Evolutionary conservation across 257 asterid genomes (phyloP), one percentile per base, ranked within the genome.

Genomic region (Agastache rugosa): DNA sequence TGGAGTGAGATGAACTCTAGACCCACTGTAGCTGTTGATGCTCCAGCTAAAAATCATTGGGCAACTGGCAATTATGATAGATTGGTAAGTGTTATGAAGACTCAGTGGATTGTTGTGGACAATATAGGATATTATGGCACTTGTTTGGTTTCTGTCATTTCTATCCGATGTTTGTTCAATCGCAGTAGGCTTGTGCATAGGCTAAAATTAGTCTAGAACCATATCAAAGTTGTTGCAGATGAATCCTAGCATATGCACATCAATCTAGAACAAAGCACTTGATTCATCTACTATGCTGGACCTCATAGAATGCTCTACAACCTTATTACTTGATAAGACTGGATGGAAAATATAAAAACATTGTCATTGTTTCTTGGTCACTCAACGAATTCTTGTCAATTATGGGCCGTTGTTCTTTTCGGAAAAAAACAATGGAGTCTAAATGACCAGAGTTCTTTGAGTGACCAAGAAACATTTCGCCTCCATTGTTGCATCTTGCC

Each of bases 1-100:
- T 90, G 98, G 98, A 94, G 88, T 58, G 98, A 88, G 66, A 83
- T 87, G 79, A 87, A 77, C 75, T 80, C 91, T 47, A 85, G 85
- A 63, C 77, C 78, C 34, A 56, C 77, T 47, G 85, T 72, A 69
- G 59, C 79, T 54, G 61, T 80, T 51, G 83, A 74, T 75, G 69
- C 69, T 77, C 77, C 85, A 17, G 82, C 78, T 31, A 88, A 91
- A 78, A 88, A 84, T 83, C 88, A 72, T 14, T 86, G 88, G 92
- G 69, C 83, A 35, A 82, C 87, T 29, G 89, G 83, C 77, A 91
- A 82, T 75, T 80, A 76, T 56, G 90, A 85, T 76, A 79, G 83
- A 87, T 75, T 75, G 84, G 98, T 92, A 84, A 75, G 88, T 75
- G 19, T 62, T 29, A n/a, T 58, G 66, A 56, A 20, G 71, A 45